Evolutionary conservation across 2,329 filamentous ascomycete species (phyloP).

Genomic region (Fusarium sp.): DNA sequence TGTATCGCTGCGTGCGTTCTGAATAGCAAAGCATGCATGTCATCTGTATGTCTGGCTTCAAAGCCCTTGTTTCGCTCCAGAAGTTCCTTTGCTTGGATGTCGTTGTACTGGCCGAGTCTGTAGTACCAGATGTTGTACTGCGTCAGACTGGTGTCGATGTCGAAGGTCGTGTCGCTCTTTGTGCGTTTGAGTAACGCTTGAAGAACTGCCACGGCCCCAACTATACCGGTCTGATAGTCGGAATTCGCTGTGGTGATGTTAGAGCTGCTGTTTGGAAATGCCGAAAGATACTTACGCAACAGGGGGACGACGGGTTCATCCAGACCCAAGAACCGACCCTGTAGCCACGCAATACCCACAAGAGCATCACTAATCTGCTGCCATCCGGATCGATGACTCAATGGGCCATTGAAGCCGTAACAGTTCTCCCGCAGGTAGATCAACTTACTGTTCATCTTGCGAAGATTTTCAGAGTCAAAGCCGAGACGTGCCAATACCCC

Average conservation of each 20-base stretch:
- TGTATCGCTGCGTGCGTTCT: not conserved
- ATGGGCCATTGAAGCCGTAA: not conserved
- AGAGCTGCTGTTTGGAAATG: not conserved
- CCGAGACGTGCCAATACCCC: not conserved
- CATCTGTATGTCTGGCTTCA: not conserved
- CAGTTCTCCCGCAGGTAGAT: not conserved
- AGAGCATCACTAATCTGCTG: slow-evolving; percentile 4
- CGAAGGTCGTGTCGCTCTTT: not conserved
- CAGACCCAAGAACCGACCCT: not conserved
- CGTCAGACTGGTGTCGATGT: not conserved
- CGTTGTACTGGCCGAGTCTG: not conserved
- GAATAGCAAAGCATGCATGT: not conserved
- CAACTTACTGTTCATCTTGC: not conserved
- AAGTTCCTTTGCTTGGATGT: not conserved
- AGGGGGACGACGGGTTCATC: not conserved
- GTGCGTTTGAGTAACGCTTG: not conserved
- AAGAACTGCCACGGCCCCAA: not conserved
- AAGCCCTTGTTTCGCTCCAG: not conserved
- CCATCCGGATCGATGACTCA: not conserved
- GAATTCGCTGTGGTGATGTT: not conserved
- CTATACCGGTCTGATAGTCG: slow-evolving; percentile 1
- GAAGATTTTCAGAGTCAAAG: not conserved
- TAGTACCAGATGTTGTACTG: slow-evolving; percentile 6
- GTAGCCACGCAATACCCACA: not conserved
- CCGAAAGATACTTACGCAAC: not conserved